Base-by-base conservation (phyloP, 1,284 basidiomycete species). In the Coniophora puteana region DNA sequence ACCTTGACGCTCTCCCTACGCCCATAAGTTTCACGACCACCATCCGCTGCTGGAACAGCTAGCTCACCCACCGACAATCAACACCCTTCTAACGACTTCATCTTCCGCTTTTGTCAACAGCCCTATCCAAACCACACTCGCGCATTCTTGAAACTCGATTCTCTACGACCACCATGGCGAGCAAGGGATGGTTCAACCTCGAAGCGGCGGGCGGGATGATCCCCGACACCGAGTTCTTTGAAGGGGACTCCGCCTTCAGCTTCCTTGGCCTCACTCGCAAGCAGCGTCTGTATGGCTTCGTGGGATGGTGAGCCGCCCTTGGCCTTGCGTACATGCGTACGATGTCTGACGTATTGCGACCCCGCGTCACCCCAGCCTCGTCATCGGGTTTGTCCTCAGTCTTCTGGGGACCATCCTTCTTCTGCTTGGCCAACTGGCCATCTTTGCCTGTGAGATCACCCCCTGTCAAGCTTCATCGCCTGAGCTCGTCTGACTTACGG, bases 251-350 rank as follows among this genome's bases (percentile, higher is more conserved):
- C 12, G 88, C 90, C 8, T 94, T 92, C 72, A 77, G 74, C 38
- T 81, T 80, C 47, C 71, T 93, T 10, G 80, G 81, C 0, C 68
- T 95, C 45, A 85, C 90, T 8, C 73, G 81, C 51, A 88, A 72
- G 27, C 85, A 91, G 52, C 67, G 92, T 34, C 63, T 95, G 41
- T 92, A 91, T 62, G 91, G 91, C 2, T 94, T 94, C 52, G 65
- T 73, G 36, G 83, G 72, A 38, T 93, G 87, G 91, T 93, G 51
- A 63, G 82, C 66, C 18, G 44, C 29, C 33, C 16, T 25, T 24
- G 14, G 16, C 37, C 24, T 18, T 16, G 5, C 29, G 16, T 6
- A 13, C 1, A 18, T 1, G n/a, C 12, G 6, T 6, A 11, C 3
- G 0, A 22, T 2, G 13, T 8, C 46, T 46, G 22, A 52, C 38